A percentile compares a stretch with the other conserved stretches of the same genome.
phyloP scores from a whole-genome alignment of 306 rosid species.

The Luffa acutangula region DNA sequence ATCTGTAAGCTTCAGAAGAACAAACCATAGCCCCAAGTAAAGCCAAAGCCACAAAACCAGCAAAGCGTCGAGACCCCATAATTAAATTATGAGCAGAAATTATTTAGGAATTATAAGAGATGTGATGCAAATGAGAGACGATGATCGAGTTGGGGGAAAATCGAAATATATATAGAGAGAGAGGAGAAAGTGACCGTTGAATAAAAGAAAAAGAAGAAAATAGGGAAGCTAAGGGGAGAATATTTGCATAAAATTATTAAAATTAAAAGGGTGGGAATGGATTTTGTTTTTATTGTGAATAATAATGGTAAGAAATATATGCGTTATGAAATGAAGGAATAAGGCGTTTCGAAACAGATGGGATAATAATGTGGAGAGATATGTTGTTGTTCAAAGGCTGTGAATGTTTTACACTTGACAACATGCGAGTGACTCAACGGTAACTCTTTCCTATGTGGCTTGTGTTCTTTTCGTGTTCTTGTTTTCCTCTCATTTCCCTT shows the following conservation, averaged over 20 bases:
- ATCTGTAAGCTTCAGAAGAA: constrained; percentile 21
- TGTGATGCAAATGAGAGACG: neutral
- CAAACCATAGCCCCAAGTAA: constrained; percentile 8
- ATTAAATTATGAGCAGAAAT: neutral
- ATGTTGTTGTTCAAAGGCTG: neutral
- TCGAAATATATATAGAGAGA: neutral
- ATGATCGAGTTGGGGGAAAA: neutral
- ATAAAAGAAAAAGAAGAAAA: neutral
- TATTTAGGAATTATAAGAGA: neutral
- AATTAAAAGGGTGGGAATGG: too few relatives aligned
- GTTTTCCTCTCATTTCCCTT: too few relatives aligned
- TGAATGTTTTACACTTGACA: constrained; percentile 6
- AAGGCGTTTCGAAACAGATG: neutral
- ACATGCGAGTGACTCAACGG: constrained; percentile 3
- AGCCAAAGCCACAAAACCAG: constrained; percentile 7
- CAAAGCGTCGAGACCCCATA: constrained; percentile 17
- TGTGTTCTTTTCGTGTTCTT: neutral
- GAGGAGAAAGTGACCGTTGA: neutral
- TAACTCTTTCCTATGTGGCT: neutral
- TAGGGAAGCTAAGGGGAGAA: neutral
- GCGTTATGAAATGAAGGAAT: neutral
- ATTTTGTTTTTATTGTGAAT: neutral
- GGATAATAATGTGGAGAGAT: neutral
- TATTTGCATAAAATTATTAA: neutral
- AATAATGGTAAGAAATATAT: neutral